Base-by-base conservation (phyloP, 169 alveolate genomes). In the Eimeria acervulina region DNA sequence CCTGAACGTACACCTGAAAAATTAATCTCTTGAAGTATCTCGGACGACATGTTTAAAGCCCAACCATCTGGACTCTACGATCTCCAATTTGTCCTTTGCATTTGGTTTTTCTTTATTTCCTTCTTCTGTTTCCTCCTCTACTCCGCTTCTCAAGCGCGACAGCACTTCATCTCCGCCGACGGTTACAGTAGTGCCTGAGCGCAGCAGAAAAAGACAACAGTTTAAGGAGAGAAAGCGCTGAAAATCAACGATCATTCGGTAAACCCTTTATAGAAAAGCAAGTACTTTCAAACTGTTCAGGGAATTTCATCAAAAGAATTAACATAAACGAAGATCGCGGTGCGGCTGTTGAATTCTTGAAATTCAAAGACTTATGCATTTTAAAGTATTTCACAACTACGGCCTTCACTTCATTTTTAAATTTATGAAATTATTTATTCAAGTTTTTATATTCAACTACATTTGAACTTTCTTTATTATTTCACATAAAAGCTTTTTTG, bases 61-160 rank as follows among this genome's bases (percentile, higher is more conserved):
- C 76, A 83, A 26, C 92, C 92, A 83, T 36, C 76, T 83, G n/a
- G 78, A 8, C 38, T 83, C 92, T 4, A 83, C 92, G 28, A 83
- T 28, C 33, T 83, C 55, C 7, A 83, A 33, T 26, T 40, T 78
- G 6, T 7, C 10, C 31, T 47, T 78, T 47, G 19, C 52, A 19
- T 19, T 66, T 44, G 12, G 19, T 78, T 0, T 42, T 26, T 51
- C 21, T 0, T 51, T 68, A 12, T 28, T 17, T 55, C 33, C 92
- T 23, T 36, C 33, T 19, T 17, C 33, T 28, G 6, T n/a, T 19
- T 38, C 12, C 10, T 38, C 31, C 38, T 13, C 85, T 2, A 6
- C 6, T 19, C 26, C 55, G 4, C 44, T 40, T 0, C 26, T 80
- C 13, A 80, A 44, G 4, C 76, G 31, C 76, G 76, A 12, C 44